Evolutionary conservation across 495 filamentous ascomycete species (phyloP).

Genomic region (Xylaria sp.): DNA sequence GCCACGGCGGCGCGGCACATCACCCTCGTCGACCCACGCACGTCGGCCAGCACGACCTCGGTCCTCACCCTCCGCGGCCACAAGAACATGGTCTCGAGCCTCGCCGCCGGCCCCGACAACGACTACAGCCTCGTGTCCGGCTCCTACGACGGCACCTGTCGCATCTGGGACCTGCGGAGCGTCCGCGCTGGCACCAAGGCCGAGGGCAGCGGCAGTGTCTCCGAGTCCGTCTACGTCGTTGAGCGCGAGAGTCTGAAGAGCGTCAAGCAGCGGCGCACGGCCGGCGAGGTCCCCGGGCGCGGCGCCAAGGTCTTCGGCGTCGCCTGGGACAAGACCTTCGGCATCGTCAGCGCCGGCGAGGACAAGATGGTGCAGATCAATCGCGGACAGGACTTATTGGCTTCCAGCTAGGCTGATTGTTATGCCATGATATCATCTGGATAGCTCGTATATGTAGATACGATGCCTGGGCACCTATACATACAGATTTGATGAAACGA

Average conservation of each 20-base stretch:
- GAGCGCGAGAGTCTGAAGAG: slow-evolving; percentile 67
- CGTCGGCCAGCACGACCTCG: slow-evolving; percentile 70
- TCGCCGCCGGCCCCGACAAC: slow-evolving; percentile 75
- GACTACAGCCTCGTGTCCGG: slow-evolving; percentile 82
- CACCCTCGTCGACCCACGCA: slow-evolving; percentile 87
- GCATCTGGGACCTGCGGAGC: slow-evolving; percentile 89
- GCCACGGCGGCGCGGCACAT: slow-evolving; percentile 88
- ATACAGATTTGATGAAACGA: slow-evolving; percentile 40
- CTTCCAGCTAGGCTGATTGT: background rate
- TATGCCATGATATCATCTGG: background rate
- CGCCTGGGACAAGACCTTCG: slow-evolving; percentile 80
- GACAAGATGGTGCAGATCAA: slow-evolving; percentile 95
- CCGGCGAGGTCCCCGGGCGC: slow-evolving; percentile 62
- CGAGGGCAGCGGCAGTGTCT: slow-evolving; percentile 66
- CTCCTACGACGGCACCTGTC: slow-evolving; percentile 86
- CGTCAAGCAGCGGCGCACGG: slow-evolving; percentile 53
- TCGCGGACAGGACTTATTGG: slow-evolving; percentile 39
- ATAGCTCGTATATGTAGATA: slow-evolving; percentile 4
- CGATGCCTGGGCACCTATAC: background rate
- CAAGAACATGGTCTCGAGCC: slow-evolving; percentile 76
- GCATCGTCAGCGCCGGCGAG: slow-evolving; percentile 91
- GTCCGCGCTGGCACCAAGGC: slow-evolving; percentile 68
- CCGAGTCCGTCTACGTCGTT: slow-evolving; percentile 82
- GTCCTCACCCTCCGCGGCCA: slow-evolving; percentile 92
- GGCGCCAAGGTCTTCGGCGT: slow-evolving; percentile 91